These are phyloP conservation scores for Calamus simplicifolius DNA, from an alignment of 176 grass and related monocot species.

Conservation along the genomic window DNA sequence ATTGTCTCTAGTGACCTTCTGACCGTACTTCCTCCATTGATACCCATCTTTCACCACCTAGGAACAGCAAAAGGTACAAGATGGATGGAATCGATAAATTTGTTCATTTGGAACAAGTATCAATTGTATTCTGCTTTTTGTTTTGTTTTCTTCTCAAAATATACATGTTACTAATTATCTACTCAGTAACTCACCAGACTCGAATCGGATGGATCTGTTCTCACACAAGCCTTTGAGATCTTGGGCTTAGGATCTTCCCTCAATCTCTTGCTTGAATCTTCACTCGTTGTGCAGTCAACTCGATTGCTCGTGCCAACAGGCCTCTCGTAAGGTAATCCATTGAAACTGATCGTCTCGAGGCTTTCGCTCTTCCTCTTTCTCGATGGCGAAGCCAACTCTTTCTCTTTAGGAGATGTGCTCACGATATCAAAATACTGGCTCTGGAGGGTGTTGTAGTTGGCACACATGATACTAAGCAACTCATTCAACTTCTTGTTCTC, in stretches of 20 bases:
- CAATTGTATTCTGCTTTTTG: too few relatives aligned
- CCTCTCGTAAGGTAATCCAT: background rate
- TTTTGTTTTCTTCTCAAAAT: too few relatives aligned
- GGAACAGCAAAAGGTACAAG: background rate
- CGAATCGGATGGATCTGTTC: conserved; percentile 51
- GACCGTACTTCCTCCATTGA: conserved; percentile 9
- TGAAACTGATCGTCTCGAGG: conserved; percentile 7
- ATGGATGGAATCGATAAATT: too few relatives aligned
- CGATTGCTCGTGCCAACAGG: background rate
- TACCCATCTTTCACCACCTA: conserved; percentile 27
- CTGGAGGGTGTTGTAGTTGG: conserved; percentile 1
- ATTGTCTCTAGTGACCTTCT: conserved; percentile 61
- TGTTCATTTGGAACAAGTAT: too few relatives aligned
- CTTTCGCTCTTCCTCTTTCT: conserved; percentile 22
- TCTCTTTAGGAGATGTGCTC: background rate
- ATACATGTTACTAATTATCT: background rate
- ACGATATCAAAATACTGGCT: background rate
- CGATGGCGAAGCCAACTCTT: background rate
- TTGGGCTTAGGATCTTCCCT: conserved; percentile 25
- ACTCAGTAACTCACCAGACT: conserved; percentile 34
- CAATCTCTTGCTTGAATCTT: conserved; percentile 31
- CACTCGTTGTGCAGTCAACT: conserved; percentile 17
- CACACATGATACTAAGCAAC: conserved; percentile 19
- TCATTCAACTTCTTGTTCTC: conserved; percentile 32
- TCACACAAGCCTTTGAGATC: conserved; percentile 24